phyloP scores from a whole-genome alignment of 805 yeast species.

The Lipomyces sp. region DNA sequence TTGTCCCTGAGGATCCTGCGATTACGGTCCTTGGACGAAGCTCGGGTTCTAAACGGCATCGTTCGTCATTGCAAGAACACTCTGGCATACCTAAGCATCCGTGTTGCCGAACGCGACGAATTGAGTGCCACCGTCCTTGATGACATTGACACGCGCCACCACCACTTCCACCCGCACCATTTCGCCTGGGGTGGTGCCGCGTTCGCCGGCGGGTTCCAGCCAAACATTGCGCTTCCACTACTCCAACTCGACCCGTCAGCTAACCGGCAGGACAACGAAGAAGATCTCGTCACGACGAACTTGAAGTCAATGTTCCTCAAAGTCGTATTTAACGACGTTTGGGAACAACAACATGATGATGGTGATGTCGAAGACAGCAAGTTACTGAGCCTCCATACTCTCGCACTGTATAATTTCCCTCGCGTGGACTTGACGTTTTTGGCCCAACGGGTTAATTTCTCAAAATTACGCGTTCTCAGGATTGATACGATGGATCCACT shows the following conservation, averaged over 20 bases:
- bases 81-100: conserved; percentile 19
- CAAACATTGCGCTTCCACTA: neutral
- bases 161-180: conserved; percentile 6
- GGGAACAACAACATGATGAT: neutral
- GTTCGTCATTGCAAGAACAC: conserved; percentile 13
- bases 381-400: conserved; percentile 15
- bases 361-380: conserved; percentile 1
- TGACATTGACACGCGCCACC: conserved; percentile 11
- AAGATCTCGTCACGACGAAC: conserved; percentile 19
- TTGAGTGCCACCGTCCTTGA: conserved; percentile 13
- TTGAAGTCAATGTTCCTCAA: conserved; percentile 20
- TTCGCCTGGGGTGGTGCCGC: neutral
- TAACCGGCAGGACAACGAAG: neutral
- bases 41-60: conserved; percentile 22
- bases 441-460: conserved; percentile 16
- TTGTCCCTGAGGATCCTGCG: conserved; percentile 22
- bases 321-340: conserved; percentile 10
- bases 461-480: conserved; percentile 15
- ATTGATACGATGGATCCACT: conserved; percentile 28
- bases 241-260: neutral
- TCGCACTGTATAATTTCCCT: conserved; percentile 32
- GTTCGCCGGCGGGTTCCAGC: neutral
- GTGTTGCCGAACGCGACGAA: conserved; percentile 29
- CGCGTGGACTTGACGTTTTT: conserved; percentile 19
- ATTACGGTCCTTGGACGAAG: conserved; percentile 27